Evolutionary conservation across 495 filamentous ascomycete species (phyloP).

Genomic region (Penicillium parvum): DNA sequence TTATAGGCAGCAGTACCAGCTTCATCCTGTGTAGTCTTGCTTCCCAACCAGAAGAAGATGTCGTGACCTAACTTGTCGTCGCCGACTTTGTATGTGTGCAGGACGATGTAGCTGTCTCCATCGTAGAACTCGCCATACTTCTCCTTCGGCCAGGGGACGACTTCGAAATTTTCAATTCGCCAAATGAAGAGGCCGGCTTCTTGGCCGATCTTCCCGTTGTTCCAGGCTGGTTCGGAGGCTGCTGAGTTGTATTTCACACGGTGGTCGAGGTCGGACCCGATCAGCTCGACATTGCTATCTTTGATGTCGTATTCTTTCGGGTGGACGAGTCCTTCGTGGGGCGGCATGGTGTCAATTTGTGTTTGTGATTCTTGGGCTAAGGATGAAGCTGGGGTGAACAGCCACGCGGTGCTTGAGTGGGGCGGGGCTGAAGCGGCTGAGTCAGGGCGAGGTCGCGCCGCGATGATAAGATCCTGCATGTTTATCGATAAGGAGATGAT

Average conservation of each 20-base stretch:
- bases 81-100: constrained; percentile 51
- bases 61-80: constrained; percentile 50
- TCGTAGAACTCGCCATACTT: constrained; percentile 54
- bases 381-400: background rate
- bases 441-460: too few relatives aligned
- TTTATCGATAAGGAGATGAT: too few relatives aligned
- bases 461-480: too few relatives aligned
- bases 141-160: constrained; percentile 52
- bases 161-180: constrained; percentile 60
- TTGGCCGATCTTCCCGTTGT: constrained; percentile 44
- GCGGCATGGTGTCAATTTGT: constrained; percentile 46
- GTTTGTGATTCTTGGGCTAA: background rate
- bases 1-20: constrained; percentile 63
- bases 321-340: constrained; percentile 53
- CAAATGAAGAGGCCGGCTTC: constrained; percentile 51
- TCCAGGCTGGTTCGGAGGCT: constrained; percentile 57
- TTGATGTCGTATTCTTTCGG: constrained; percentile 57
- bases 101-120: constrained; percentile 59
- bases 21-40: constrained; percentile 57
- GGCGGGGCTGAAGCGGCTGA: too few relatives aligned
- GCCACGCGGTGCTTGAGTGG: background rate
- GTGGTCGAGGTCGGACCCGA: constrained; percentile 57
- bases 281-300: constrained; percentile 59
- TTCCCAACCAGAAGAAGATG: constrained; percentile 59
- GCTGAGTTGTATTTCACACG: constrained; percentile 60